Evolutionary conservation across 2,329 filamentous ascomycete species (phyloP), one percentile per base, ranked within the genome.

Genomic region (Ophiocordyceps camponoti-leonardi): DNA sequence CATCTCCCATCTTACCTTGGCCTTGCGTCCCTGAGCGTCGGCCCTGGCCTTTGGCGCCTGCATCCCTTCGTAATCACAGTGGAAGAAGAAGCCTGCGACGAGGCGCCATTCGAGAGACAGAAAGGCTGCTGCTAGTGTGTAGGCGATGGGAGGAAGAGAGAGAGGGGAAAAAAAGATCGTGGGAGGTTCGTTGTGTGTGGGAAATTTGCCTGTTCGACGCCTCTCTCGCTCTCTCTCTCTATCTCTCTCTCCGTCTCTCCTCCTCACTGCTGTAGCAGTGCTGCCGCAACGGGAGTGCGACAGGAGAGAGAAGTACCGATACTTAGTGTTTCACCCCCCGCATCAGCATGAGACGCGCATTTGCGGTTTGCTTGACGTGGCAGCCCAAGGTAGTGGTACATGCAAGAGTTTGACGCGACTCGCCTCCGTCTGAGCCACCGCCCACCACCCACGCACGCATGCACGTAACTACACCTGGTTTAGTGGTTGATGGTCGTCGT

Each of bases 11-110:
- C 23, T 18, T 23, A 67, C 75, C 72, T 79, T 79, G 56, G 73
- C 72, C 68, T 77, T 78, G 57, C 75, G 72, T 63, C 70, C 73
- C 59, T 71, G 71, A 59, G 66, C 63, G 58, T 78, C 75, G 59
- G 70, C 67, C 61, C 72, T 75, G 55, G 65, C 69, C 64, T 69
- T 75, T 61, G 64, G 65, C 58, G 68, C 56, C 61, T 71, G 69
- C 73, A 72, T 72, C 54, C 65, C 66, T 65, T 28, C 11, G 26
- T 28, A 28, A 28, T 28, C 26, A 28, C 26, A 28, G 26, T 28
- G 4, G 26, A 28, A 28, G 26, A 10, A 28, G 26, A 23, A 33
- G 31, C 31, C 16, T 33, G n/a, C 35, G 35, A 19, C 35, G 35
- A 11, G 14, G 7, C 35, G 35, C 35, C 35, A 39, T 39, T 11